Base-by-base conservation (phyloP, 202 grass and related monocot genomes). In the Schoenoplectus triqueter region DNA sequence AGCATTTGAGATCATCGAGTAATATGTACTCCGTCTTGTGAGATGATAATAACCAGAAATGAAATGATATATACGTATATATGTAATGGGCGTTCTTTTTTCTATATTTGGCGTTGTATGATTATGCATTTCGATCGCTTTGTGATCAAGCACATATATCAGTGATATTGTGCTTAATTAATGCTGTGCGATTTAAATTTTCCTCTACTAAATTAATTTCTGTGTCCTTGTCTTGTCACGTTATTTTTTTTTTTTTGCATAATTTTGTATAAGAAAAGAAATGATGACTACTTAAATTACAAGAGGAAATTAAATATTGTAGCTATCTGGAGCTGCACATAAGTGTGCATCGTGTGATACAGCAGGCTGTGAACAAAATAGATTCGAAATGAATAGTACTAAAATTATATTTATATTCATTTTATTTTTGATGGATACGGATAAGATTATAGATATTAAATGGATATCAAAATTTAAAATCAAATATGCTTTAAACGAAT, bases 1-100 rank as follows among this genome's bases (percentile, higher is more conserved):
- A 6, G 62, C 62, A 31, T 98, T 98, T 59, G 72, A 86, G 14
- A 64, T 75, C 48, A 88, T 92, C 85, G 87, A 82, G 80, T 22
- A 64, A 22, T 41, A 15, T 17, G 20, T 47, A 67, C 79, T 10
- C 51, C 17, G 66, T 49, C 44, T 13, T 20, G 7, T 48, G 52
- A 13, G 61, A 66, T 66, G 41, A 5, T 66, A 82, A 17, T 13
- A 59, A 65, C 20, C 18, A 50, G 52, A 7, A 79, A 82, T 50
- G 9, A 49, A 20, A 70, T 70, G 2, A 42, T 45, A 81, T 44
- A 42, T 80, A 45, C 17, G 14, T 62, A 62, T 62, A 15, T 62
- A 62, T 61, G 54, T 48, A 65, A 82, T 82, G 5, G 18, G 51
- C 45, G 15, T 67, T 44, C 4, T 50, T 9, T 41, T 67, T 82